Evolutionary conservation across 1,139 yeast species (phyloP), one percentile per base, ranked within the genome.

Genomic region (Suhomyces chickasaworum): DNA sequence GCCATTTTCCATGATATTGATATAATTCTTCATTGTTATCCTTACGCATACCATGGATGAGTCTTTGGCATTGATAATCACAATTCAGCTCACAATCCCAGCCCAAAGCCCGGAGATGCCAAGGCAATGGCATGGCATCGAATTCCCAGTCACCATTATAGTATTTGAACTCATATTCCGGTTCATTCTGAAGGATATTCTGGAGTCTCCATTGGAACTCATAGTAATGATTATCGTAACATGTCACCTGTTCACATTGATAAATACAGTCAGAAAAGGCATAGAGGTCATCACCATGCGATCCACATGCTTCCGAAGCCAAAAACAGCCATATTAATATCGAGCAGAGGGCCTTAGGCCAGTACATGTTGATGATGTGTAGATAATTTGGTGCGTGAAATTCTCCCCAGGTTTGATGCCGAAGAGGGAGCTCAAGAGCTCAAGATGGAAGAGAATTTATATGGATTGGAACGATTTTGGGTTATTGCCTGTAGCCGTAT

Each of bases 1-100:
- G 98, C 99, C 99, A 93, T 66, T 93, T 93, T 0, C 99, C 99
- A 64, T 93, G 98, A 66, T 89, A 93, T 61, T 93, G 99, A 40
- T 77, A 77, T 2, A 89, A 69, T 46, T 81, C 83, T 45, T 78
- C 75, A 7, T 73, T 72, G 2, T 67, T 55, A 0, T 51, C 54
- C 16, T 71, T 69, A 18, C 96, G 71, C 39, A 75, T 69, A 2
- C 59, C 56, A 0, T 97, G 90, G 38, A 91, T 73, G 13, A 80
- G 63, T 48, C 88, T 81, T 64, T 93, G 98, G 63, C 99, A 93
- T 55, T 82, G 86, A 65, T 93, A 93, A 65, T 93, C 98, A 66
- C 99, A 93, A 61, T 93, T 85, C 39, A 84, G 79, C 8, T 69
- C 68, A 63, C 98, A 91, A 48, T 81, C 80, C 99, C 99, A 93